Conservation (phyloP, 148 eudicot genomes). For the Rhododendron ovatum region DNA sequence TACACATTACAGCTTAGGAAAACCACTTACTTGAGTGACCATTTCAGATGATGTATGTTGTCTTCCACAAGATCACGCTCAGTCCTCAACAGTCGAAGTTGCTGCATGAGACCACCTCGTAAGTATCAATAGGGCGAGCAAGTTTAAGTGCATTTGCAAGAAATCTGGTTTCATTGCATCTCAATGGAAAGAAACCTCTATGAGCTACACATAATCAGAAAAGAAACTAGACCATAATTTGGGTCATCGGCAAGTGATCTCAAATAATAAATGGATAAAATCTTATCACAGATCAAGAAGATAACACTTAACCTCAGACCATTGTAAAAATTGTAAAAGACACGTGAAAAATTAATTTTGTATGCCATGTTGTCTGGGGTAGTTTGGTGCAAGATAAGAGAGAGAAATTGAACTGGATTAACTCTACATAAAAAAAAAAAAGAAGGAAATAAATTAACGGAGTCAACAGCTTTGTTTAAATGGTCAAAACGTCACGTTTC, state of each 20-base stretch:
- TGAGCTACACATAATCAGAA: not conserved
- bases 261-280: not conserved
- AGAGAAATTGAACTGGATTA: not conserved
- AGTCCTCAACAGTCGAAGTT: constrained; percentile 69
- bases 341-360: not conserved
- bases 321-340: not conserved
- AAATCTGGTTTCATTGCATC: not conserved
- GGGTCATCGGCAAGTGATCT: not conserved
- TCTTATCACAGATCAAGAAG: not conserved
- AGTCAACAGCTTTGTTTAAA: not conserved
- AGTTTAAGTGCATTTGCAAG: not conserved
- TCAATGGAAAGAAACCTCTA: not conserved
- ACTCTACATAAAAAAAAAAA: not conserved
- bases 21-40: constrained; percentile 50
- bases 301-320: not conserved
- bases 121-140: not conserved
- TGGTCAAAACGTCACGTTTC: not conserved
- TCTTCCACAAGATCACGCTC: constrained; percentile 82
- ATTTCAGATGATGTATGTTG: constrained; percentile 70
- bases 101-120: constrained; percentile 34
- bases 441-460: not conserved
- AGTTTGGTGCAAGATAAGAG: not conserved
- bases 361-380: not conserved
- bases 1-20: not conserved
- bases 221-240: not conserved